Conservation (phyloP, 148 eudicot genomes). For the Mesembryanthemum crystallinum region DNA sequence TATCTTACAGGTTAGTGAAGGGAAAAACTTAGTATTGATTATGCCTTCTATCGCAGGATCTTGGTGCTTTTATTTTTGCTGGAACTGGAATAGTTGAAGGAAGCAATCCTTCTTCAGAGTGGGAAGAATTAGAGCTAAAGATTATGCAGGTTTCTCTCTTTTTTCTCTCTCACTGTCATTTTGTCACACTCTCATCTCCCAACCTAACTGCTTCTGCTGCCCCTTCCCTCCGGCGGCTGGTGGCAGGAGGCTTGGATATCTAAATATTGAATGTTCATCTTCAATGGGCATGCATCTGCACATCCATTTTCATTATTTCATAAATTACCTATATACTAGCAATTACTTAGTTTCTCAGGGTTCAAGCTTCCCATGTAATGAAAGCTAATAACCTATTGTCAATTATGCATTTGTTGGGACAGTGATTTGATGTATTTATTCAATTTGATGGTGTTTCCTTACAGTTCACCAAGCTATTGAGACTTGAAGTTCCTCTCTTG, state of each 20-base stretch:
- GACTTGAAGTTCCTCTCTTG: slow-evolving; percentile 51
- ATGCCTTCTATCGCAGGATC: slow-evolving; percentile 40
- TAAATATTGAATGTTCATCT: neutral
- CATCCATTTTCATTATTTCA: slow-evolving; percentile 4
- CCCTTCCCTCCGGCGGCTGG: slow-evolving; percentile 1
- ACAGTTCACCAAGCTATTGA: slow-evolving; percentile 84
- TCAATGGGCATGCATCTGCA: neutral
- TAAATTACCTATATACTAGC: neutral
- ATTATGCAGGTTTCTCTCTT: slow-evolving; percentile 69
- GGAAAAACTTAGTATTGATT: neutral
- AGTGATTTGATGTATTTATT: slow-evolving; percentile 1
- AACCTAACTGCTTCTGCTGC: neutral
- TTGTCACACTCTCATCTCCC: slow-evolving; percentile 1
- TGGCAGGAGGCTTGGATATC: slow-evolving; percentile 5
- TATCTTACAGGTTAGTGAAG: neutral
- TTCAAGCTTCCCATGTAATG: slow-evolving; percentile 4
- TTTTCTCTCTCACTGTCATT: too few species aligned
- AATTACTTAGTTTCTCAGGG: too few species aligned
- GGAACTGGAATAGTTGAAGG: slow-evolving; percentile 98
- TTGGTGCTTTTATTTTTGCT: slow-evolving; percentile 82
- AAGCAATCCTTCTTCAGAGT: slow-evolving; percentile 74
- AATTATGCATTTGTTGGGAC: neutral
- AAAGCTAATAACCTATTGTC: neutral
- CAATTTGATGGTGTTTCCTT: slow-evolving; percentile 17
- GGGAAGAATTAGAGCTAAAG: slow-evolving; percentile 95